phyloP scores from a whole-genome alignment of 768 basidiomycete species.

The Cystofilobasidium ferigula region DNA sequence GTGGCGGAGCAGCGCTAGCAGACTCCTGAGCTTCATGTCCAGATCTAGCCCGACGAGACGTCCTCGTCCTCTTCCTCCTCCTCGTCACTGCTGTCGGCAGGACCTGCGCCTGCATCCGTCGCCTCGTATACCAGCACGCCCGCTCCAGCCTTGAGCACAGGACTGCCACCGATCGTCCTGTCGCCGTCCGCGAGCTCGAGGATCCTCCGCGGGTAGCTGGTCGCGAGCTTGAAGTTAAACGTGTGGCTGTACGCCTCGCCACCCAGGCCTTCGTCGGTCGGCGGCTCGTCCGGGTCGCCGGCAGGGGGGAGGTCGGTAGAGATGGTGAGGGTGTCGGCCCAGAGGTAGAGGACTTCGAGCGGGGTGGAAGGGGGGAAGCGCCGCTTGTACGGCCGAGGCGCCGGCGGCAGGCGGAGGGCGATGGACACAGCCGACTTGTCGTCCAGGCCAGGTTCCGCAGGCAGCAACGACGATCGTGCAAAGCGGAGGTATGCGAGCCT shows the following conservation, averaged over 20 bases:
- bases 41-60: too few relatives aligned
- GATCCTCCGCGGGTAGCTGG: constrained; percentile 22
- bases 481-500: constrained; percentile 11
- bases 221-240: constrained; percentile 17
- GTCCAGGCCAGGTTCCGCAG: background rate
- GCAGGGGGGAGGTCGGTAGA: constrained; percentile 1
- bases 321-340: constrained; percentile 24
- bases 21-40: too few relatives aligned
- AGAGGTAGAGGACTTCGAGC: constrained; percentile 15
- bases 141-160: constrained; percentile 13
- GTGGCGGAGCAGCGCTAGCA: too few relatives aligned
- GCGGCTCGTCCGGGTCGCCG: background rate
- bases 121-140: constrained; percentile 20
- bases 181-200: constrained; percentile 2
- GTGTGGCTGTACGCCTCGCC: background rate
- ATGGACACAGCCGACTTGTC: background rate
- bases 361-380: constrained; percentile 1
- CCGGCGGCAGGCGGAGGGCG: constrained; percentile 16
- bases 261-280: background rate
- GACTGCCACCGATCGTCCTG: constrained; percentile 18
- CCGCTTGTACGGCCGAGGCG: constrained; percentile 3
- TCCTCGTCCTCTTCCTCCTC: background rate
- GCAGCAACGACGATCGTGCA: constrained; percentile 5
- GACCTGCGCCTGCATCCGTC: background rate
- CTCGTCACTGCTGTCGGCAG: constrained; percentile 6